Evolutionary conservation across 2,329 filamentous ascomycete genomes (phyloP).

Genomic region (Epichloe festucae): DNA sequence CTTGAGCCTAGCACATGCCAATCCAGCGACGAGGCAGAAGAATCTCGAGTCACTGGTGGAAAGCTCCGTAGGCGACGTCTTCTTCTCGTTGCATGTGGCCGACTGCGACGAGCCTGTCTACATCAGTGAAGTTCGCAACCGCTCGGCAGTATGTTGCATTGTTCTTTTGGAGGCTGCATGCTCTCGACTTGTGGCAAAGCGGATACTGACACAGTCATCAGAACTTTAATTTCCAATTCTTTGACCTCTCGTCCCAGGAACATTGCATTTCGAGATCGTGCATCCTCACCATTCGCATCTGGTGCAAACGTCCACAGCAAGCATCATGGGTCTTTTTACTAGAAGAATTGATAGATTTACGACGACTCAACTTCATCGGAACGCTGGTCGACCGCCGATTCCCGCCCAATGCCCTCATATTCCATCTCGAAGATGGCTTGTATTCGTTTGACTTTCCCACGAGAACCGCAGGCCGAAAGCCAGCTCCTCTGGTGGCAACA

Average conservation of each 20-base stretch:
- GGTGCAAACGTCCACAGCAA: constrained; percentile 46
- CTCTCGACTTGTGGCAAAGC: background rate
- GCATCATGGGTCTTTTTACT: constrained; percentile 50
- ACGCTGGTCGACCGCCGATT: constrained; percentile 57
- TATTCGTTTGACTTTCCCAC: constrained; percentile 64
- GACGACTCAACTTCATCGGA: constrained; percentile 66
- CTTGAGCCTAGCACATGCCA: constrained; percentile 33
- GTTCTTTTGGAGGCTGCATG: background rate
- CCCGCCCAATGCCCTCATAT: constrained; percentile 69
- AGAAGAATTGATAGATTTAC: constrained; percentile 58
- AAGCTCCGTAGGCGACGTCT: constrained; percentile 67
- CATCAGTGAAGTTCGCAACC: constrained; percentile 68
- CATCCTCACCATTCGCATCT: constrained; percentile 56
- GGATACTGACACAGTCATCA: constrained; percentile 11
- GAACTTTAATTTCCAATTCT: constrained; percentile 83
- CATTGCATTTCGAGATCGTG: constrained; percentile 53
- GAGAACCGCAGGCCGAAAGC: constrained; percentile 36
- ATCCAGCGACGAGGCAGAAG: constrained; percentile 48
- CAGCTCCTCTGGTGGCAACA: constrained; percentile 41
- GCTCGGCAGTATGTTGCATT: constrained; percentile 46
- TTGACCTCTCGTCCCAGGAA: constrained; percentile 56
- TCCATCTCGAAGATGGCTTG: constrained; percentile 75
- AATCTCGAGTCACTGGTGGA: constrained; percentile 62
- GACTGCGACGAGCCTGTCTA: constrained; percentile 64
- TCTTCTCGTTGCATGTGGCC: constrained; percentile 70